Base-by-base conservation (phyloP, 768 basidiomycete species). In the Boletus rubroflammeus region DNA sequence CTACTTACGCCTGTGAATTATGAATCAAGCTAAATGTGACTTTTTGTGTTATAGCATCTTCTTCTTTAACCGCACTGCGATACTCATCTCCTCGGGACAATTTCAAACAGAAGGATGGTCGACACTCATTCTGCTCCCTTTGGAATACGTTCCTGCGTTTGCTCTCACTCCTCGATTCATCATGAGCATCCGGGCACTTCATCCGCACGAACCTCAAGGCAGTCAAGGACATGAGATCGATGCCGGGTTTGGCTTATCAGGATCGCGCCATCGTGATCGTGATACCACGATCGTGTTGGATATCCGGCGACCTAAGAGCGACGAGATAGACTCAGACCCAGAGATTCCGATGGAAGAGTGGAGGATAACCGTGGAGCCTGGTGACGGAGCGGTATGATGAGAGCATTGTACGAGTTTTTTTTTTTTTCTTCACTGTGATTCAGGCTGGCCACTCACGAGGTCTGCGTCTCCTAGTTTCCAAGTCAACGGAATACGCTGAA, bases 101-200 rank as follows among this genome's bases (percentile, higher is more conserved):
- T 28, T 56, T n/a, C 11, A 56, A 32, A 49, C 41, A 17, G 38
- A 29, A 19, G 47, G 43, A 25, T 56, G 55, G 55, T 3, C 40
- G 7, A 44, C 26, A 13, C 21, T 49, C 25, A 2, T 36, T 15
- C 17, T 57, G 6, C 41, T 53, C 32, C 47, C 56, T 8, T 23
- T 49, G 5, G 56, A 41, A 47, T 58, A 47, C 10, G 21, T 57
- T 19, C 57, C 50, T 3, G 42, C 45, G 15, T 58, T 56, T 14
- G 48, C 49, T 11, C 50, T 58, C 34, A 57, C 55, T 1, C 55
- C 55, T 49, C 50, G 58, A 31, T 57, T 59, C 21, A 53, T 59
- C 32, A 35, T 53, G 29, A 53, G 56, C 14, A 29, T 58, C 13
- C 57, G 43, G 17, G 28, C 28, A 8, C 35, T 50, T 40, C 45